Evolutionary conservation across 2,329 filamentous ascomycete genomes (phyloP).

Genomic region (Aspergillus sp.): DNA sequence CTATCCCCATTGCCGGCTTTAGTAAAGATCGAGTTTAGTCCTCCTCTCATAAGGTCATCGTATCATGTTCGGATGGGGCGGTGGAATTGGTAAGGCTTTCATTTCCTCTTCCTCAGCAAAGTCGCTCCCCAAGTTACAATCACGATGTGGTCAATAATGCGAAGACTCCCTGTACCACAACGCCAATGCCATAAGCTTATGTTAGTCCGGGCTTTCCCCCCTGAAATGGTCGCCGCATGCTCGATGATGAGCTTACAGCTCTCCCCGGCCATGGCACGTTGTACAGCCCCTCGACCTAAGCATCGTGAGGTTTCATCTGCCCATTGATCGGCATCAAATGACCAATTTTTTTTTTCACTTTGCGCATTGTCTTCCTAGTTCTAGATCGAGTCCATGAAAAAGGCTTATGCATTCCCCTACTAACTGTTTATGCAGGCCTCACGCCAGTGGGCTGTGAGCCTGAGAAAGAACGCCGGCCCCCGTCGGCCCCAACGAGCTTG

Average conservation of each 20-base stretch:
- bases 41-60: not conserved
- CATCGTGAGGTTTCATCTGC: not conserved
- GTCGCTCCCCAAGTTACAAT: constrained; percentile 2
- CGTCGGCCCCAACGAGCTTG: constrained; percentile 49
- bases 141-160: not conserved
- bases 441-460: constrained; percentile 33
- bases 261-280: not conserved
- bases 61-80: constrained; percentile 37
- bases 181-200: not conserved
- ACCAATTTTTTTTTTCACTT: not conserved
- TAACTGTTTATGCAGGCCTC: constrained; percentile 25
- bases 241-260: not conserved
- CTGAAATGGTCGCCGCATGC: not conserved
- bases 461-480: constrained; percentile 48
- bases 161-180: not conserved
- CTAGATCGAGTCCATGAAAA: not conserved
- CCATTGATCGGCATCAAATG: not conserved
- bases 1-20: not conserved
- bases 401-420: not conserved
- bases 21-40: not conserved
- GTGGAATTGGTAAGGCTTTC: constrained; percentile 30
- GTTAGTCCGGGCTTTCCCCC: not conserved
- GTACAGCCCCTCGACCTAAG: not conserved
- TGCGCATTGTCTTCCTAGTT: not conserved
- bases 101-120: not conserved